Evolutionary conservation across 106 monocot species (phyloP).

Genomic region (Dendrobium huoshanense): DNA sequence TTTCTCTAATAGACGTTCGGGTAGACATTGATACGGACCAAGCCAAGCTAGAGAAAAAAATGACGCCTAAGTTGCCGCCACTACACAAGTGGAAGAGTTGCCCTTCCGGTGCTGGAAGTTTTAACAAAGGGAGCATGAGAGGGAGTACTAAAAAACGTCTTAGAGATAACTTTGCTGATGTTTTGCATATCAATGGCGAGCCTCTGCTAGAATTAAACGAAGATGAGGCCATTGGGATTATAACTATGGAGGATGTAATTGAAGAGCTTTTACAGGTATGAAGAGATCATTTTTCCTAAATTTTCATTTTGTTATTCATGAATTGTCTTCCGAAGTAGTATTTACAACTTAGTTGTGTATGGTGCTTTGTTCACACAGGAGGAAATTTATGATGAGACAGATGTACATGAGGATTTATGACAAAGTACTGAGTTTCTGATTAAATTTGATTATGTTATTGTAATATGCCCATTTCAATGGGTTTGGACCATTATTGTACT

Average conservation of each 20-base stretch:
- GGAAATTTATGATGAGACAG: constrained; percentile 97
- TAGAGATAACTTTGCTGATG: constrained; percentile 37
- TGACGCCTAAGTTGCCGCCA: constrained; percentile 14
- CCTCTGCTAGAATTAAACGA: constrained; percentile 52
- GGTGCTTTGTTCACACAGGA: constrained; percentile 44
- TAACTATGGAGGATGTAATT: constrained; percentile 98
- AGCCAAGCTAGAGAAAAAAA: constrained; percentile 24
- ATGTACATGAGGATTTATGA: constrained; percentile 43
- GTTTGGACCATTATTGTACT: neutral
- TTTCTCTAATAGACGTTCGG: constrained; percentile 17
- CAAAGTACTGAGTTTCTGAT: neutral
- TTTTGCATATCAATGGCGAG: constrained; percentile 56
- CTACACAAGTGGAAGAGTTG: constrained; percentile 54
- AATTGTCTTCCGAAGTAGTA: neutral
- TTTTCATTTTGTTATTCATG: neutral
- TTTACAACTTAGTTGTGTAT: neutral
- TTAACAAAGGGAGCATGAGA: constrained; percentile 26
- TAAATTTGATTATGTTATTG: neutral
- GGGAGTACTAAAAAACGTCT: constrained; percentile 44
- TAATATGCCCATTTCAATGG: neutral
- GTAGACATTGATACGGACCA: constrained; percentile 55
- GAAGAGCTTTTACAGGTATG: constrained; percentile 90
- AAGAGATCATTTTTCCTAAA: neutral
- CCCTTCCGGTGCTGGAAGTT: constrained; percentile 17
- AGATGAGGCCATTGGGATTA: constrained; percentile 82